Evolutionary conservation across 2,329 filamentous ascomycete species (phyloP).

Genomic region (Thermomyces lanuginosus): DNA sequence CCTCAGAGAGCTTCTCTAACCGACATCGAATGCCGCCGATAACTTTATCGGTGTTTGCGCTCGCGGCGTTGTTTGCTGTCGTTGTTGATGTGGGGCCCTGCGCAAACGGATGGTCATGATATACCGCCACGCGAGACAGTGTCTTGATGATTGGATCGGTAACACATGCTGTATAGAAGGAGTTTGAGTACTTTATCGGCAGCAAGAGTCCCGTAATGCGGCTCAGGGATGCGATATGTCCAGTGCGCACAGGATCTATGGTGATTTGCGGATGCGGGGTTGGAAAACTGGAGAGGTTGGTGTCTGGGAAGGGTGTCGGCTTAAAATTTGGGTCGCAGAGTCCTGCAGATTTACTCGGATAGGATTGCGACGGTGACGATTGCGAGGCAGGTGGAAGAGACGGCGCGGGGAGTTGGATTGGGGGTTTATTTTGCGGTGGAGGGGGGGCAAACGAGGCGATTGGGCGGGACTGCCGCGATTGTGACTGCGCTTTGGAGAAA

Average conservation of each 20-base stretch:
- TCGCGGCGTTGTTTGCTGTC: constrained; percentile 7
- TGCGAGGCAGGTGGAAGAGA: constrained; percentile 16
- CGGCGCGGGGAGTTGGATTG: constrained; percentile 12
- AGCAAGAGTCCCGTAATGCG: constrained; percentile 42
- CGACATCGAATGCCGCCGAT: constrained; percentile 35
- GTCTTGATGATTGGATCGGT: constrained; percentile 36
- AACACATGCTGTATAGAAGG: constrained; percentile 45
- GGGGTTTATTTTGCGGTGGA: constrained; percentile 5
- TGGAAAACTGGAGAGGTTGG: constrained; percentile 12
- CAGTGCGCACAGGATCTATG: constrained; percentile 35
- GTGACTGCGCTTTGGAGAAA: constrained; percentile 19
- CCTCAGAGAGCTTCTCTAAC: constrained; percentile 22
- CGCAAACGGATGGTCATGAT: constrained; percentile 32
- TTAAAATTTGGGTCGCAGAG: constrained; percentile 13
- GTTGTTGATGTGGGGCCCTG: constrained; percentile 9
- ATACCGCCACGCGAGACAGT: constrained; percentile 44
- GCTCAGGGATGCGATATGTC: constrained; percentile 39
- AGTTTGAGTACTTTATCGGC: constrained; percentile 44
- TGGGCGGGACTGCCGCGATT: constrained; percentile 11
- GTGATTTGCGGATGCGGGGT: constrained; percentile 35
- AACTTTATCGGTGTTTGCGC: constrained; percentile 25
- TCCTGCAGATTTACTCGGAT: constrained; percentile 8
- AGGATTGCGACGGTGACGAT: constrained; percentile 10
- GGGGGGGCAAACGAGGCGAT: constrained; percentile 12
- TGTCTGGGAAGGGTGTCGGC: constrained; percentile 16